Evolutionary conservation across 208 protist species (phyloP).

Genomic region (Strigomonas galati): DNA sequence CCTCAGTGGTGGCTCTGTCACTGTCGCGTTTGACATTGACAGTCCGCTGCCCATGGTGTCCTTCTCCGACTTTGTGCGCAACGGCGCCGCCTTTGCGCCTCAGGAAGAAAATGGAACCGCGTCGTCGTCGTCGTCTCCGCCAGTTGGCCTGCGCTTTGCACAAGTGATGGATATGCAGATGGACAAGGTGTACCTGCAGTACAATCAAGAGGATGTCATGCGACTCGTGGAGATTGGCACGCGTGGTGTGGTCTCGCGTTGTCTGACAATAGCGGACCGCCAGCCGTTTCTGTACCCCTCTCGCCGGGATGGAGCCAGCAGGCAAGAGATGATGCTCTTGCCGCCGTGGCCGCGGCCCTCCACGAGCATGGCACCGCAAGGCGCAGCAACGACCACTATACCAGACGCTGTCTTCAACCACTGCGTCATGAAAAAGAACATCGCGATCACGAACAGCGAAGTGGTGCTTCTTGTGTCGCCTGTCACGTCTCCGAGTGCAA

Average conservation of each 20-base stretch:
- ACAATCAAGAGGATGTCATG: constrained; percentile 30
- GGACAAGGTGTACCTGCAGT: constrained; percentile 14
- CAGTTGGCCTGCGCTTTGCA: constrained; percentile 28
- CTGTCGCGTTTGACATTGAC: constrained; percentile 19
- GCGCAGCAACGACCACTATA: neutral
- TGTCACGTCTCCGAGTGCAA: neutral
- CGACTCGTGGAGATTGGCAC: constrained; percentile 26
- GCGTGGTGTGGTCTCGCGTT: constrained; percentile 31
- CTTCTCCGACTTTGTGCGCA: constrained; percentile 29
- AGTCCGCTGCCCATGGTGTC: constrained; percentile 24
- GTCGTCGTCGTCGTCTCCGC: no score
- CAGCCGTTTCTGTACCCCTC: constrained; percentile 19
- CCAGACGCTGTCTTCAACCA: neutral
- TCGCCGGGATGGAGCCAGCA: neutral
- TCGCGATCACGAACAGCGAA: neutral
- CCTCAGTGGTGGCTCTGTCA: neutral
- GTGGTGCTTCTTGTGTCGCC: neutral
- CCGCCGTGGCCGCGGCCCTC: constrained; percentile 15
- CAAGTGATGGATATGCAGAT: constrained; percentile 18
- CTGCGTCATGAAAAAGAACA: constrained; percentile 21
- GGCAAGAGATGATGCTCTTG: neutral
- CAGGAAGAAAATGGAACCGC: neutral
- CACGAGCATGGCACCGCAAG: neutral
- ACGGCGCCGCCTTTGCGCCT: neutral
- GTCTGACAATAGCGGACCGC: constrained; percentile 9